Percentiles rank a stretch among this genome's conserved stretches.
These are phyloP conservation scores for Pachysolen tannophilus DNA, from an alignment of 805 yeast genomes.

Conservation along the genomic window DNA sequence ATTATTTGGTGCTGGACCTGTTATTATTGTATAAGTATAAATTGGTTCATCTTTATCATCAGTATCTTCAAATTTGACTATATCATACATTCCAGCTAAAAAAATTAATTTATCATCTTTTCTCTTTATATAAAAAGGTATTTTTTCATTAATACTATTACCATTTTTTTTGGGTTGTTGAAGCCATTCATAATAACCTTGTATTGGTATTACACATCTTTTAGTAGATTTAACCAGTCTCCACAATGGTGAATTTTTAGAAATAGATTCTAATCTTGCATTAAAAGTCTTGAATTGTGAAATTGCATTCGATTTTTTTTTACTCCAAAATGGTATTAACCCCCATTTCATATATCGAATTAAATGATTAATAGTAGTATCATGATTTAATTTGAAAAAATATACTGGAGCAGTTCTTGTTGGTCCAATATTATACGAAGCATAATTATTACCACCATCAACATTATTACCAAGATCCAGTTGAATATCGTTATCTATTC, in stretches of 20 bases:
- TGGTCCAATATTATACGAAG: conserved; percentile 57
- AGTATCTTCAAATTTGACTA: conserved; percentile 2
- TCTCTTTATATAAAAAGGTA: conserved; percentile 60
- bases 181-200: conserved; percentile 85
- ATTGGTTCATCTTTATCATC: conserved; percentile 20
- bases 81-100: conserved; percentile 51
- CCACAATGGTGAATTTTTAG: conserved; percentile 49
- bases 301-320: conserved; percentile 25
- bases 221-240: conserved; percentile 31
- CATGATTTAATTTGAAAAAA: conserved; percentile 12
- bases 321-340: conserved; percentile 61
- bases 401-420: conserved; percentile 41
- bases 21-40: conserved; percentile 59
- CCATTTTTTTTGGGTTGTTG: conserved; percentile 15
- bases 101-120: conserved; percentile 46
- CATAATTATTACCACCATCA: conserved; percentile 16
- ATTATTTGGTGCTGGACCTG: conserved; percentile 59
- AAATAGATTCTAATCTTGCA: conserved; percentile 60
- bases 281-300: conserved; percentile 53
- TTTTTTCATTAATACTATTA: conserved; percentile 27
- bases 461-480: no score
- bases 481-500: no score
- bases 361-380: conserved; percentile 16
- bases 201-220: conserved; percentile 71
- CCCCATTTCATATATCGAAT: conserved; percentile 73